phyloP scores from a whole-genome alignment of 202 grass and related monocot species.

The Brachypodium distachyon region DNA sequence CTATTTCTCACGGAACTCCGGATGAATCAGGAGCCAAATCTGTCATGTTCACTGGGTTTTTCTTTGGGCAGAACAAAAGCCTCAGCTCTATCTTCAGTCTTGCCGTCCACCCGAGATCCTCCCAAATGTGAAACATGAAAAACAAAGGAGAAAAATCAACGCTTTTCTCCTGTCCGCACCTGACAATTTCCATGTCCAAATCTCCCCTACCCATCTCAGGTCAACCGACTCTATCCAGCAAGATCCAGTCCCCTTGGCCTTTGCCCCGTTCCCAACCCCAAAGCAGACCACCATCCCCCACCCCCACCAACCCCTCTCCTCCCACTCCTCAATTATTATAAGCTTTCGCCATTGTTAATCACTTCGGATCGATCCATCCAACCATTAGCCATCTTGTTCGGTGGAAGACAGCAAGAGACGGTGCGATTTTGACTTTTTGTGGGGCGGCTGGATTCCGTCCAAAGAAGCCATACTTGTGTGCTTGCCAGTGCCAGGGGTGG shows the following conservation, averaged over 20 bases:
- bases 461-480: slow-evolving; percentile 7
- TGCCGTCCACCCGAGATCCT: neutral
- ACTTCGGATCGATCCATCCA: slow-evolving; percentile 15
- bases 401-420: neutral
- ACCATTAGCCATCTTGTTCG: neutral
- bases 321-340: slow-evolving; percentile 34
- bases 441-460: neutral
- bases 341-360: slow-evolving; percentile 8
- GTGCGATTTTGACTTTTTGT: neutral
- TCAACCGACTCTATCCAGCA: slow-evolving; percentile 31
- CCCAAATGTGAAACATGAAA: neutral
- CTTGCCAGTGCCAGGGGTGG: neutral
- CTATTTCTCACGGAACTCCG: no score
- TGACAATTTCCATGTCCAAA: slow-evolving; percentile 3
- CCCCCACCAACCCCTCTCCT: slow-evolving; percentile 12
- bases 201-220: neutral
- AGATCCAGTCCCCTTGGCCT: slow-evolving; percentile 16
- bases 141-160: neutral
- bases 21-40: neutral
- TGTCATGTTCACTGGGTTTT: neutral
- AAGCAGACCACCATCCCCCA: neutral
- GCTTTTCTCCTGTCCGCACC: slow-evolving; percentile 3
- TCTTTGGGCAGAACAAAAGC: no score
- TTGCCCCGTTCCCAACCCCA: neutral
- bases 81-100: neutral